Percentiles rank a stretch among this genome's conserved stretches.
Evolutionary conservation across 192 early-diverging fungal genomes (phyloP).

Genomic region (Entomortierella beljakovae): DNA sequence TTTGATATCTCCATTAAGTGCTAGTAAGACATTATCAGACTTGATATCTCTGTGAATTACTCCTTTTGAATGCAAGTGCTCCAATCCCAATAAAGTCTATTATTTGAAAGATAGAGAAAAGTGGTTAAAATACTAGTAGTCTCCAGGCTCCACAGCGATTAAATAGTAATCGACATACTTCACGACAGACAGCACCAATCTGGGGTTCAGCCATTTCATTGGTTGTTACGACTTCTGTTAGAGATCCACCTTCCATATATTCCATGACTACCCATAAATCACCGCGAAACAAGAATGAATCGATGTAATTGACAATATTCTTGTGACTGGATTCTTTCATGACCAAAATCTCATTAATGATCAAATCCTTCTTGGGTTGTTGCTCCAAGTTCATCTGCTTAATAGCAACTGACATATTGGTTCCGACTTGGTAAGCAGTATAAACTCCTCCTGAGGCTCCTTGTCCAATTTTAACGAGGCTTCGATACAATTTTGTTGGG

Average conservation of each 20-base stretch:
- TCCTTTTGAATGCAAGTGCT: conserved; percentile 76
- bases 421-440: conserved; percentile 78
- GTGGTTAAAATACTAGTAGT: not conserved
- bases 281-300: conserved; percentile 78
- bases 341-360: conserved; percentile 93
- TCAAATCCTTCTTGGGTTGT: conserved; percentile 96
- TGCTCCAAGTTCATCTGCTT: conserved; percentile 97
- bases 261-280: conserved; percentile 95
- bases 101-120: too few species aligned
- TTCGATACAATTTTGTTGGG: conserved; percentile 86
- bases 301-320: conserved; percentile 90
- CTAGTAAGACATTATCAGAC: conserved; percentile 83
- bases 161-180: conserved; percentile 53
- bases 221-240: conserved; percentile 85
- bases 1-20: conserved; percentile 77
- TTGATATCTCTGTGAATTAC: conserved; percentile 93
- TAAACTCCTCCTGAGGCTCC: conserved; percentile 96
- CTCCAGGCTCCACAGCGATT: not conserved
- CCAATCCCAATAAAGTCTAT: conserved; percentile 78
- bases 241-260: conserved; percentile 90
- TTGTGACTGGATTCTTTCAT: conserved; percentile 86
- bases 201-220: conserved; percentile 85
- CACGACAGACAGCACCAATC: conserved; percentile 83
- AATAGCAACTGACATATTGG: conserved; percentile 84
- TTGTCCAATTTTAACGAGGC: conserved; percentile 92